These are phyloP conservation scores for Piedraia hortae DNA, from an alignment of 2,329 filamentous ascomycete genomes.

Conservation along the genomic window DNA sequence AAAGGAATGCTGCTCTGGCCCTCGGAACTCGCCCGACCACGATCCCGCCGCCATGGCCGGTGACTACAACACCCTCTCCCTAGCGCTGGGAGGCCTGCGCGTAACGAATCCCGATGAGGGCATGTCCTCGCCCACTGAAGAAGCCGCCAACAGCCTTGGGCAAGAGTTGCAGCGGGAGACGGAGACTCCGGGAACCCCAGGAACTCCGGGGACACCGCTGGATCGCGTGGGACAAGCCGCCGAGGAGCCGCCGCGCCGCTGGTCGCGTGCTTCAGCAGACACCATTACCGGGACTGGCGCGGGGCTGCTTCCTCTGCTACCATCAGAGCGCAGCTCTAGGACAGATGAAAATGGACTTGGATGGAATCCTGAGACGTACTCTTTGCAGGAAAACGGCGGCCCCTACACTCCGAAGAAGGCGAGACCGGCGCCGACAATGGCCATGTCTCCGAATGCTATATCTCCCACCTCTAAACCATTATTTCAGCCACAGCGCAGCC, in stretches of 20 bases:
- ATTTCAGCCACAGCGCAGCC: constrained; percentile 11
- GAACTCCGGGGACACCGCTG: constrained; percentile 14
- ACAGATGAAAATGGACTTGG: constrained; percentile 13
- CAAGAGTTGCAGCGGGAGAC: constrained; percentile 5
- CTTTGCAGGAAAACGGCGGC: constrained; percentile 4
- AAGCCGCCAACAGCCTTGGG: constrained; percentile 12
- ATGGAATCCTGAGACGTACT: constrained; percentile 17
- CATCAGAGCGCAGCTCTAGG: constrained; percentile 11
- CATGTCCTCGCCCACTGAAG: too few relatives aligned
- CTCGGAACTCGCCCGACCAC: too few relatives aligned
- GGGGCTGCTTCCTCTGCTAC: constrained; percentile 12
- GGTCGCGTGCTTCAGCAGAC: too few relatives aligned
- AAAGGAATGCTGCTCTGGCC: too few relatives aligned
- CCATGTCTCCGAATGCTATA: constrained; percentile 14
- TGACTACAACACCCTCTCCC: constrained; percentile 64
- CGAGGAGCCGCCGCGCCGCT: too few relatives aligned
- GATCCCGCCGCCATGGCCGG: constrained; percentile 55
- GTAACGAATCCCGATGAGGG: constrained; percentile 92
- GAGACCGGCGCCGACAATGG: too few relatives aligned
- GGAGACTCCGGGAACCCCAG: constrained; percentile 2
- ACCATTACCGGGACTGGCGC: neutral
- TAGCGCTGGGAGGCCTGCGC: constrained; percentile 74
- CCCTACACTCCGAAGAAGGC: too few relatives aligned
- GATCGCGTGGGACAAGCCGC: too few relatives aligned
- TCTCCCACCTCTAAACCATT: constrained; percentile 12